These are phyloP conservation scores for Aspergillus saccharolyticus DNA, from an alignment of 495 filamentous ascomycete species.

Conservation along the genomic window DNA sequence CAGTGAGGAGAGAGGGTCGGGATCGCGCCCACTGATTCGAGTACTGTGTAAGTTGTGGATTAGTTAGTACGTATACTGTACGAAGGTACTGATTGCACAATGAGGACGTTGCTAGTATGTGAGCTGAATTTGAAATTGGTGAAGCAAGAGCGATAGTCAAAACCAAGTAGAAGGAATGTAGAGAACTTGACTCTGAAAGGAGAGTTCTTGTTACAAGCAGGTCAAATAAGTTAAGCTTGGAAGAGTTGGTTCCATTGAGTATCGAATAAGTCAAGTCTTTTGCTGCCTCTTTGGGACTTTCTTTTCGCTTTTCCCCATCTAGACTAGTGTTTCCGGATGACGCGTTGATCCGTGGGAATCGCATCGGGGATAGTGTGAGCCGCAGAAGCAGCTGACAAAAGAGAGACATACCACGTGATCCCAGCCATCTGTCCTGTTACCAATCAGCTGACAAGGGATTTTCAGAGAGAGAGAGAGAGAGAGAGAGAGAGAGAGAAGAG, in stretches of 20 bases:
- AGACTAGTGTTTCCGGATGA: constrained; percentile 22
- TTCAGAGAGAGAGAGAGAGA: no score
- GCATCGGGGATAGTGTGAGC: constrained; percentile 16
- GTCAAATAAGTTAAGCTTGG: neutral
- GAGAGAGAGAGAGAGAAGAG: no score
- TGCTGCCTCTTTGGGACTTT: constrained; percentile 12
- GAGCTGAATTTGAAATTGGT: neutral
- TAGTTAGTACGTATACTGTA: neutral
- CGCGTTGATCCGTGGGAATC: constrained; percentile 13
- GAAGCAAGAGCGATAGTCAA: neutral
- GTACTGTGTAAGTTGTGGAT: no score
- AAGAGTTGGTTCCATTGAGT: neutral
- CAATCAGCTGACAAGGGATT: constrained; percentile 4
- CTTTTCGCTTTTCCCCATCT: constrained; percentile 32
- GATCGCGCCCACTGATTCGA: neutral
- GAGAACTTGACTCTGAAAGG: no score
- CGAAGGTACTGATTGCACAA: no score
- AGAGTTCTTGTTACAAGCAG: neutral
- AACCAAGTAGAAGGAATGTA: neutral
- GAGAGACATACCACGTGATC: constrained; percentile 5
- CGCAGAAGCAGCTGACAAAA: neutral
- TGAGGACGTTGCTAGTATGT: neutral
- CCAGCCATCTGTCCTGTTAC: constrained; percentile 21
- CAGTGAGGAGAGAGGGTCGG: neutral
- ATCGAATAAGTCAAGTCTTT: neutral